phyloP scores from a whole-genome alignment of 2,329 filamentous ascomycete genomes.

The Epichloe sp. region DNA sequence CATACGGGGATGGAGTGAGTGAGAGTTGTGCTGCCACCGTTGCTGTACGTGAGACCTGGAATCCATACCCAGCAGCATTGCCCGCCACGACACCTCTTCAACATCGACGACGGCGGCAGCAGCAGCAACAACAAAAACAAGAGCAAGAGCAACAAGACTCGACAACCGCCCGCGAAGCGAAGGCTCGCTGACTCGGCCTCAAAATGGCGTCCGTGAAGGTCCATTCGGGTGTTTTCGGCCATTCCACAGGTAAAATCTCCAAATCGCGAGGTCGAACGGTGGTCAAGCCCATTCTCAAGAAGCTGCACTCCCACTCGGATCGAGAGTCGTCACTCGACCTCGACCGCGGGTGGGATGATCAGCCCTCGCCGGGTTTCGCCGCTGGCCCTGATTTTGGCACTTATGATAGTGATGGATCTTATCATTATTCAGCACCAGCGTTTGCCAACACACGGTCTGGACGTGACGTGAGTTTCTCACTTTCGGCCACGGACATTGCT shows the following conservation, averaged over 20 bases:
- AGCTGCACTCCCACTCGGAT: constrained; percentile 36
- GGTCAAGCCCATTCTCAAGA: constrained; percentile 52
- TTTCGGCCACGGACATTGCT: constrained; percentile 22
- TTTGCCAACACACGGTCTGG: background rate
- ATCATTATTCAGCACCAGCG: constrained; percentile 6
- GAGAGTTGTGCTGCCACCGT: background rate
- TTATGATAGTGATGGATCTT: constrained; percentile 14
- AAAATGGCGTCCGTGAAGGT: constrained; percentile 20
- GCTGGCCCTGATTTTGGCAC: constrained; percentile 13
- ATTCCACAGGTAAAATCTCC: constrained; percentile 18
- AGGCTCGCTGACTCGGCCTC: background rate
- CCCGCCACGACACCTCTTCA: background rate
- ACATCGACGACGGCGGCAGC: background rate
- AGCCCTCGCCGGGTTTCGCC: constrained; percentile 16
- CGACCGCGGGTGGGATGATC: constrained; percentile 46
- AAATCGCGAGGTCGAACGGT: constrained; percentile 34
- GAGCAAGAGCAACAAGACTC: background rate
- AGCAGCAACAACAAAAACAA: background rate
- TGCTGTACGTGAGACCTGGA: background rate
- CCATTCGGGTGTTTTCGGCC: constrained; percentile 8
- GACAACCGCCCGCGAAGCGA: background rate
- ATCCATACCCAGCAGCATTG: background rate
- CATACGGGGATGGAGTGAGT: background rate
- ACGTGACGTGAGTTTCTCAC: constrained; percentile 34
- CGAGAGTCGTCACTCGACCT: constrained; percentile 48